Base-by-base conservation (phyloP, 805 yeast genomes). In the Saccharomyces cerevisiae region DNA sequence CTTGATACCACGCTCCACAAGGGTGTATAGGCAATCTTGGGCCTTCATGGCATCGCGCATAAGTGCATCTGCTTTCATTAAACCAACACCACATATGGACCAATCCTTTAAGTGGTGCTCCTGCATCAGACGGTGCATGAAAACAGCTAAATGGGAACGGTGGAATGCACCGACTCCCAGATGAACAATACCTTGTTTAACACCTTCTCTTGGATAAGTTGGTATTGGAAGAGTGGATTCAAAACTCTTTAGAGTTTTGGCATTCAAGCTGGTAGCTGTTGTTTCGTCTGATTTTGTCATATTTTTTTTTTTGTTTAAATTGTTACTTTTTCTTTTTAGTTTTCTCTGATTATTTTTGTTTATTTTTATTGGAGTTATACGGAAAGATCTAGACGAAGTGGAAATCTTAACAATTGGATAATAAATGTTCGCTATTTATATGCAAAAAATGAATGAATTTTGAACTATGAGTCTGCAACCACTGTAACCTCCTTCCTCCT, bases 151-250 rank as follows among this genome's bases (percentile, higher is more conserved):
- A 29, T 49, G 54, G 6, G 54, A 52, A 27, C 54, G 30, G 27
- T 52, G 54, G 28, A 52, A 52, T n/a, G 48, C 54, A 29, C 54
- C 54, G 11, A 52, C 54, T 2, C 54, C 54, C 2, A 48, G 47
- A 28, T 48, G 52, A 28, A 52, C 51, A 13, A 41, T 48, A 6
- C 52, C 52, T 43, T 52, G 46, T 24, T 52, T 52, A 21, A 52
- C 48, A 29, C 26, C 43, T 41, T 52, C 24, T 41, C 52, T 52
- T 22, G 21, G 41, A 27, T 52, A 52, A 17, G 48, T 52, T 17
- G 54, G 52, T 14, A 52, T 31, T 8, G 24, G 43, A 2, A 36
- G 13, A 8, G 43, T 17, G 4, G 43, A 17, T 36, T n/a, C 22
- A 21, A 36, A 36, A 17, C 22, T 36, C 22, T 36, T 36, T 9